Evolutionary conservation across 2,329 filamentous ascomycete genomes (phyloP).

Genomic region (Fusarium armeniacum): DNA sequence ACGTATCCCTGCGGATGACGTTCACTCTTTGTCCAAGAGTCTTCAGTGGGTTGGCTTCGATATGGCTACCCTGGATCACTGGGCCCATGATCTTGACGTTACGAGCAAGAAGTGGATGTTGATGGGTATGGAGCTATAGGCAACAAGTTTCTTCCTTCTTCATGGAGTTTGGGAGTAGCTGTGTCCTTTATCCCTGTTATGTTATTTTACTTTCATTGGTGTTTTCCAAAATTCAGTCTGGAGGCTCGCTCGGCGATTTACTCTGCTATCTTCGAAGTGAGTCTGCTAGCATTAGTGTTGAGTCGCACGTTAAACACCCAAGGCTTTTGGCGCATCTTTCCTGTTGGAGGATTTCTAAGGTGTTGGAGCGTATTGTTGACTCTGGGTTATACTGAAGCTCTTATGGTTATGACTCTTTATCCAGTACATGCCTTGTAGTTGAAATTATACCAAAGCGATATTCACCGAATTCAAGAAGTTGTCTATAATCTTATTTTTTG

Average conservation of each 20-base stretch:
- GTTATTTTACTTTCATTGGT: slow-evolving; percentile 35
- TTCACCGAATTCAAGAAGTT: slow-evolving; percentile 1
- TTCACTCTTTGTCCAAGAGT: slow-evolving; percentile 80
- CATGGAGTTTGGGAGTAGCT: slow-evolving; percentile 40
- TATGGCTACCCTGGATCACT: slow-evolving; percentile 82
- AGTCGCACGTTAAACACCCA: slow-evolving; percentile 30
- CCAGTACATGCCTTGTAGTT: slow-evolving; percentile 26
- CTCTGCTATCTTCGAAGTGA: slow-evolving; percentile 32
- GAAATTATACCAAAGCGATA: slow-evolving; percentile 33
- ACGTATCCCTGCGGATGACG: slow-evolving; percentile 71
- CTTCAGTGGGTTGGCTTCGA: slow-evolving; percentile 95
- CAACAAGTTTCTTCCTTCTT: slow-evolving; percentile 53
- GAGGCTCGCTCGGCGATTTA: slow-evolving; percentile 26
- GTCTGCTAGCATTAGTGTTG: slow-evolving; percentile 39
- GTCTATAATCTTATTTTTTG: slow-evolving; percentile 21
- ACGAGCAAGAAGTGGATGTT: slow-evolving; percentile 87
- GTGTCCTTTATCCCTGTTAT: slow-evolving; percentile 39
- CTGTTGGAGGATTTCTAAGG: slow-evolving; percentile 20
- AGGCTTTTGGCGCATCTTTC: slow-evolving; percentile 35
- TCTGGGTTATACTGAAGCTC: slow-evolving; percentile 22
- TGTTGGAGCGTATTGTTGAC: slow-evolving; percentile 38
- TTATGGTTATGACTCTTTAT: slow-evolving; percentile 21
- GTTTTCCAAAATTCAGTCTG: slow-evolving; percentile 36
- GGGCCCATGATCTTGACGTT: slow-evolving; percentile 73
- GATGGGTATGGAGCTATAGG: slow-evolving; percentile 87